Conservation (phyloP, 2,329 filamentous ascomycete genomes). For the Monilinia aucupariae region DNA sequence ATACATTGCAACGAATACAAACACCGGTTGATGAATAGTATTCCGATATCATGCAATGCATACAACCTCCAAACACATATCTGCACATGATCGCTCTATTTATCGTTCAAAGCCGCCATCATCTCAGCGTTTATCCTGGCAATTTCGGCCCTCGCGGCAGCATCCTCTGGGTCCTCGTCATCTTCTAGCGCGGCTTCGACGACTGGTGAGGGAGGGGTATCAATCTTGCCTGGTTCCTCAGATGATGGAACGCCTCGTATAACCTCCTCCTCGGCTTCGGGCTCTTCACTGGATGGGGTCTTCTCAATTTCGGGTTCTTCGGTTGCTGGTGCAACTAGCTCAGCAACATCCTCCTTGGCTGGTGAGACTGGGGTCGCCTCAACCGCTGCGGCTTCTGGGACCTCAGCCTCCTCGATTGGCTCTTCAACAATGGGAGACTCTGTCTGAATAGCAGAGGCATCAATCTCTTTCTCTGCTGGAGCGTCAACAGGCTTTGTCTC, state of each 20-base stretch:
- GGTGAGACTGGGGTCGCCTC: background rate
- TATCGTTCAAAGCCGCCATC: constrained; percentile 20
- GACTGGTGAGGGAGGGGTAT: background rate
- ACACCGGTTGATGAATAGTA: constrained; percentile 3
- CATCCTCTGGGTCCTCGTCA: constrained; percentile 27
- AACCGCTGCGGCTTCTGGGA: background rate
- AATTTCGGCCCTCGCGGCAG: constrained; percentile 28
- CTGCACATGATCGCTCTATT: background rate
- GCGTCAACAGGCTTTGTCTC: background rate
- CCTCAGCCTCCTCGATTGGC: background rate
- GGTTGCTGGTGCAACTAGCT: background rate
- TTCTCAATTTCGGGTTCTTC: background rate
- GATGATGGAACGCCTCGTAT: background rate
- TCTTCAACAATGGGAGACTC: background rate
- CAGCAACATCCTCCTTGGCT: background rate
- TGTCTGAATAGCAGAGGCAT: background rate
- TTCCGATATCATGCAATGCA: background rate
- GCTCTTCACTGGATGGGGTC: background rate
- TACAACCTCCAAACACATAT: background rate
- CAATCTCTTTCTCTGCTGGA: constrained; percentile 3
- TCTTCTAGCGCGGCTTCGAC: background rate
- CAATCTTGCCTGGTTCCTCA: constrained; percentile 1
- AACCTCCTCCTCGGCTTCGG: background rate
- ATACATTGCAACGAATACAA: constrained; percentile 7
- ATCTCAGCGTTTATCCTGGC: constrained; percentile 29